Percentiles rank a stretch among this genome's conserved stretches.
Conservation (phyloP, 75 land plant species). For the Cunninghamia lanceolata region DNA sequence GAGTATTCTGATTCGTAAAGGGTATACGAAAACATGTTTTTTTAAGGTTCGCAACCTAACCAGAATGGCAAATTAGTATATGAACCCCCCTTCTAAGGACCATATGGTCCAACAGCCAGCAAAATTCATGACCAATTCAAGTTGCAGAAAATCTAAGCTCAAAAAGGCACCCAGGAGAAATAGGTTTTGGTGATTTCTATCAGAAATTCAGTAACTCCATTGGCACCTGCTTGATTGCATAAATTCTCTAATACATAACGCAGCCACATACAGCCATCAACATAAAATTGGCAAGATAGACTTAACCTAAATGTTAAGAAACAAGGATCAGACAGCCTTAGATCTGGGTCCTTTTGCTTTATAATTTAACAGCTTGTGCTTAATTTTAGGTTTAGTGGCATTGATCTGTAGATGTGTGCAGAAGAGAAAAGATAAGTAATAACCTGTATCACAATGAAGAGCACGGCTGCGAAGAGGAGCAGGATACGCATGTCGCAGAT, state of each 20-base stretch:
- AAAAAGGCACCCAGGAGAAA: background rate
- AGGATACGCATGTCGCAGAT: conserved; percentile 20
- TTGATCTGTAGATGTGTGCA: background rate
- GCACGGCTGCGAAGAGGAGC: conserved; percentile 15
- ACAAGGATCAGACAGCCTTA: background rate
- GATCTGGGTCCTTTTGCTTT: background rate
- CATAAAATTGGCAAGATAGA: background rate
- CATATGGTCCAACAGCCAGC: no score
- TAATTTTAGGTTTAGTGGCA: background rate
- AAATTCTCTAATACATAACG: background rate
- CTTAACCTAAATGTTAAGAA: background rate
- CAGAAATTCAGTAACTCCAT: background rate
- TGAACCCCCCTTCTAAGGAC: background rate
- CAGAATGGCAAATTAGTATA: background rate
- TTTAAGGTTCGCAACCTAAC: background rate
- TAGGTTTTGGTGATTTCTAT: background rate
- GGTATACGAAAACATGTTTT: background rate
- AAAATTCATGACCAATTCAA: background rate
- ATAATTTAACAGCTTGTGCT: background rate
- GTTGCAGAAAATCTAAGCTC: background rate
- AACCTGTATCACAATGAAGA: conserved; percentile 26
- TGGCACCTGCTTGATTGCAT: background rate
- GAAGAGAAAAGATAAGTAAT: background rate
- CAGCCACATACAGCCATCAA: background rate
- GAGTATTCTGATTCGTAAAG: background rate